Evolutionary conservation across 73 alveolate species (phyloP).

Genomic region (Tetrahymena elliotti): DNA sequence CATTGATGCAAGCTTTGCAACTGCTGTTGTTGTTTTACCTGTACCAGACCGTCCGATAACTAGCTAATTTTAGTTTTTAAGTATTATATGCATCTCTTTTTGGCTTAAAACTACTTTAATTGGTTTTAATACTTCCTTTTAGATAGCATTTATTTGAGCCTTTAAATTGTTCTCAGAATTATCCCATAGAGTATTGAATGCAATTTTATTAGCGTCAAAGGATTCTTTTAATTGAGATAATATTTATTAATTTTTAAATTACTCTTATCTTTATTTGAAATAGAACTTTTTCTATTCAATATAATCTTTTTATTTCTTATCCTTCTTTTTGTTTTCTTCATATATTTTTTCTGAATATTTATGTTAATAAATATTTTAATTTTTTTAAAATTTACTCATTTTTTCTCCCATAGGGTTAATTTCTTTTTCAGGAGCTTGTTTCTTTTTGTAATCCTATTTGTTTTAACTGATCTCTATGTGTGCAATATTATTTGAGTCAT

Average conservation of each 20-base stretch:
- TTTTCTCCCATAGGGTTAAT: too few species aligned
- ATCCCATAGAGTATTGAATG: not conserved
- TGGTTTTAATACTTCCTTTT: not conserved
- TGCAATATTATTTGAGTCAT: too few species aligned
- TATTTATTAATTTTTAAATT: too few species aligned
- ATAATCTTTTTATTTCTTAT: too few species aligned
- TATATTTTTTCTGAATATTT: too few species aligned
- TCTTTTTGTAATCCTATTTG: too few species aligned
- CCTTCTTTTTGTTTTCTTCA: not conserved
- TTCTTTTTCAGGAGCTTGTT: too few species aligned
- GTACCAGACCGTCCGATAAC: not conserved
- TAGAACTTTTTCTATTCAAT: not conserved
- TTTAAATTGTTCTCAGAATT: not conserved
- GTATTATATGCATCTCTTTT: not conserved
- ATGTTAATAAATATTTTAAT: too few species aligned
- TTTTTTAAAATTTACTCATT: too few species aligned
- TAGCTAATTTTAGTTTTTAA: not conserved
- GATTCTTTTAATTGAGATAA: not conserved
- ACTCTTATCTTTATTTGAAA: too few species aligned
- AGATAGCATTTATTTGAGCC: not conserved
- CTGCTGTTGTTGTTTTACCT: not conserved
- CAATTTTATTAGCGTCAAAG: too few species aligned
- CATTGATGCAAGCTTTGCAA: not conserved
- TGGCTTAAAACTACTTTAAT: not conserved
- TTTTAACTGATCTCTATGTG: too few species aligned